Evolutionary conservation across 805 yeast species (phyloP), one percentile per base, ranked within the genome.

Genomic region (Candida alai): DNA sequence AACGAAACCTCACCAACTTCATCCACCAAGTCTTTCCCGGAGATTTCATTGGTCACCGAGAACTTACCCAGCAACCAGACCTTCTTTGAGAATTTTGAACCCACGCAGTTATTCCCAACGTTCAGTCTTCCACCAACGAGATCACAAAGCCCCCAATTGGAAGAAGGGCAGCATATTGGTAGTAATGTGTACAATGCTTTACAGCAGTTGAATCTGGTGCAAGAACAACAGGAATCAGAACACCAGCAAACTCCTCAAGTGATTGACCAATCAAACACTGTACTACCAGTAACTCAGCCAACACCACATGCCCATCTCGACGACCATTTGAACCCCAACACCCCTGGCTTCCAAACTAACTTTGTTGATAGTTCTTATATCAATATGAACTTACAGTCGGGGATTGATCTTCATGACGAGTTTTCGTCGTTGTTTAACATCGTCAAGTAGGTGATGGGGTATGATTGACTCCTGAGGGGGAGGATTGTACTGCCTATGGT

Each of bases 31-130:
- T 61, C 69, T 8, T 65, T 80, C 39, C 71, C 73, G 19, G 74
- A 70, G 23, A 77, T 79, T 56, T 64, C 78, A 12, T 66, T 78
- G 30, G 71, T 77, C 34, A 73, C 81, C 6, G 69, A 69, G 37
- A 69, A 63, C 39, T 59, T 74, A 37, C 66, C 82, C 14, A 63
- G 72, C 21, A 63, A 65, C 27, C 59, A 50, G 36, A 61, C 60
- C 18, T 70, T 70, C 46, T 59, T 65, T 35, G 76, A 70, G 34
- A 70, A 71, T 41, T 75, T 75, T 53, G 76, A 74, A 49, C 80
- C 80, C 12, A 65, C 76, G 11, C 79, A 73, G 41, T 62, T 75
- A 42, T 75, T 75, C 44, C 80, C 80, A 4, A 59, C 51, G 16
- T 43, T 36, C 34, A 62, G 70, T 36, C 39, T 45, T 12, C 68